A percentile compares a stretch with the other conserved stretches of the same genome.
phyloP scores from a whole-genome alignment of 2,329 filamentous ascomycete genomes.

The Amylocarpus encephaloides region DNA sequence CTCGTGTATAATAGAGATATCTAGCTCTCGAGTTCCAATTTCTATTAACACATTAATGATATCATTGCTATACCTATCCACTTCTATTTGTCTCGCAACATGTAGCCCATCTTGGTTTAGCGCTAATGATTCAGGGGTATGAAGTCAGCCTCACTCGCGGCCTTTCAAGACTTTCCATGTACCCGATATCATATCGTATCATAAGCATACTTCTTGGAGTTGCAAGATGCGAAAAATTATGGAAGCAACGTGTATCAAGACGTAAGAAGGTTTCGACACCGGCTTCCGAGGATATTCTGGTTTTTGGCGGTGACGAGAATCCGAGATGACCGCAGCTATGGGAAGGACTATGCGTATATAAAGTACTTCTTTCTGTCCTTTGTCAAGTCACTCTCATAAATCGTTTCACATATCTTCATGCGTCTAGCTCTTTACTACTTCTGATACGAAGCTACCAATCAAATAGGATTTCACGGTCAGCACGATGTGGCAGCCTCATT shows the following conservation, averaged over 20 bases:
- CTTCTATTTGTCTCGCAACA: conserved; percentile 9
- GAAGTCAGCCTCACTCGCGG: conserved; percentile 7
- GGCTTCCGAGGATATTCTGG: conserved; percentile 7
- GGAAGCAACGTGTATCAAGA: neutral
- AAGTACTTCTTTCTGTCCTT: conserved; percentile 8
- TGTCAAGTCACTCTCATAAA: conserved; percentile 7
- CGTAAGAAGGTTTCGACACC: neutral
- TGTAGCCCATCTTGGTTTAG: conserved; percentile 9
- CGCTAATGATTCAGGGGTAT: conserved; percentile 2
- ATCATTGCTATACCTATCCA: conserved; percentile 1
- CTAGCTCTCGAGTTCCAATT: too few relatives aligned
- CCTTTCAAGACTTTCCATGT: conserved; percentile 6
- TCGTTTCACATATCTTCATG: conserved; percentile 7
- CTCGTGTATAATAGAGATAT: too few relatives aligned
- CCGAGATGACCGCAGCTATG: conserved; percentile 7
- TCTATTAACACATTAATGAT: conserved; percentile 7
- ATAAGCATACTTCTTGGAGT: conserved; percentile 8
- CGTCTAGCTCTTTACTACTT: conserved; percentile 7
- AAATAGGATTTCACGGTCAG: conserved; percentile 6
- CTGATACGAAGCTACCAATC: conserved; percentile 5
- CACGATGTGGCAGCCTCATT: conserved; percentile 9
- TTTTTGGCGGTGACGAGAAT: conserved; percentile 9
- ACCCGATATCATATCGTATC: conserved; percentile 6
- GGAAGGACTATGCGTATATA: neutral
- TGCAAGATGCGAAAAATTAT: conserved; percentile 12